Evolutionary conservation across 2,329 filamentous ascomycete species (phyloP).

Genomic region (Coniochaeta sp.): DNA sequence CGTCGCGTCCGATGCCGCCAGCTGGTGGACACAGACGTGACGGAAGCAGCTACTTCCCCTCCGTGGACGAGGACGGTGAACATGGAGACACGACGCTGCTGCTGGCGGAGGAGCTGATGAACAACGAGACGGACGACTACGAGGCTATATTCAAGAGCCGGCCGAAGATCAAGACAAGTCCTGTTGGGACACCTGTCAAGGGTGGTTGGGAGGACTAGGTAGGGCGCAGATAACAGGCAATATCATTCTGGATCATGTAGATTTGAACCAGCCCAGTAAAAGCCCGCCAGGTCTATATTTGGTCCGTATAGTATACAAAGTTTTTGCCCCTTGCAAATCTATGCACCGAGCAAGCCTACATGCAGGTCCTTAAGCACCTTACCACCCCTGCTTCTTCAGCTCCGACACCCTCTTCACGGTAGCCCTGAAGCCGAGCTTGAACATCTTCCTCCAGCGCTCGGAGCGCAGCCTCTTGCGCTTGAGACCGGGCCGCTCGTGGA

Average conservation of each 20-base stretch:
- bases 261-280: not conserved
- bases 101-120: slow-evolving; percentile 62
- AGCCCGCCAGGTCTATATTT: not conserved
- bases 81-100: slow-evolving; percentile 33
- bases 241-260: not conserved
- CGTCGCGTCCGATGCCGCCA: slow-evolving; percentile 9
- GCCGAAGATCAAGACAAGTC: slow-evolving; percentile 73
- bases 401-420: slow-evolving; percentile 58
- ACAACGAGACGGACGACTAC: slow-evolving; percentile 60
- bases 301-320: not conserved
- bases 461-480: slow-evolving; percentile 70
- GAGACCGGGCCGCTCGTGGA: slow-evolving; percentile 67
- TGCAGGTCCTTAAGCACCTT: no score
- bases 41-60: slow-evolving; percentile 35
- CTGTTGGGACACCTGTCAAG: slow-evolving; percentile 44
- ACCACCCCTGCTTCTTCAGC: slow-evolving; percentile 76
- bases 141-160: slow-evolving; percentile 79
- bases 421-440: slow-evolving; percentile 61
- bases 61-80: slow-evolving; percentile 36
- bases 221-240: not conserved
- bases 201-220: slow-evolving; percentile 9
- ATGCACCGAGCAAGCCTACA: no score
- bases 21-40: slow-evolving; percentile 23
- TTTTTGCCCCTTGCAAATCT: not conserved
- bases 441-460: slow-evolving; percentile 62